Conservation (phyloP, 106 monocot species). For the Posidonia australis region DNA sequence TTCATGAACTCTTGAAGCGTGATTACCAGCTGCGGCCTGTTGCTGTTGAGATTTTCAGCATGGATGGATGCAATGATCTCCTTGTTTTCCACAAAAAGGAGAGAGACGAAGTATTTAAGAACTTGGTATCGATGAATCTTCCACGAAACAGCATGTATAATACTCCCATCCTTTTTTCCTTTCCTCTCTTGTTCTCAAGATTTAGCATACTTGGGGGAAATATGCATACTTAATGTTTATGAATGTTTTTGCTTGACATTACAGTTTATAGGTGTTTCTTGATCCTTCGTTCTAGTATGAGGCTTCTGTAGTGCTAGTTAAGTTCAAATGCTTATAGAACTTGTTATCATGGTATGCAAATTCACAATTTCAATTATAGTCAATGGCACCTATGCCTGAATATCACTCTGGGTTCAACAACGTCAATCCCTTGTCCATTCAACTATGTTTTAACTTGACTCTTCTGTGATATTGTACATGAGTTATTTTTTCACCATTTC, state of each 20-base stretch:
- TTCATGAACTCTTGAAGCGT: slow-evolving; percentile 95
- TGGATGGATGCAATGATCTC: slow-evolving; percentile 98
- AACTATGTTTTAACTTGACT: neutral
- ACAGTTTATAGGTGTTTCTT: neutral
- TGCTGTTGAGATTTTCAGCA: slow-evolving; percentile 98
- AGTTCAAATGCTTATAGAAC: too few species aligned
- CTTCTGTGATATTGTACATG: too few species aligned
- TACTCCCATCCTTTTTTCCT: slow-evolving; percentile 7
- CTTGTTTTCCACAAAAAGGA: slow-evolving; percentile 98
- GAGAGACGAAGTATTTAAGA: slow-evolving; percentile 95
- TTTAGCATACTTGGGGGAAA: too few species aligned
- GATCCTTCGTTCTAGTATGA: too few species aligned
- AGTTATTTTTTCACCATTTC: too few species aligned
- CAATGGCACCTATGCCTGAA: too few species aligned
- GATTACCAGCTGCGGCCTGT: slow-evolving; percentile 98
- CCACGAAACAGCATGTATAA: slow-evolving; percentile 96
- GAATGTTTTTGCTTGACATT: neutral
- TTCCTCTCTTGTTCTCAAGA: neutral
- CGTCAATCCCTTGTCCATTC: too few species aligned
- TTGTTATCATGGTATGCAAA: too few species aligned
- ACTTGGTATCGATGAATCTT: slow-evolving; percentile 86
- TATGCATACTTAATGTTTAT: too few species aligned
- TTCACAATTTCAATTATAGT: too few species aligned
- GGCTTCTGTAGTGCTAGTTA: too few species aligned
- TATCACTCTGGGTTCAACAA: too few species aligned